phyloP scores from a whole-genome alignment of 1,284 basidiomycete species.

The Pseudozyma sp. region DNA sequence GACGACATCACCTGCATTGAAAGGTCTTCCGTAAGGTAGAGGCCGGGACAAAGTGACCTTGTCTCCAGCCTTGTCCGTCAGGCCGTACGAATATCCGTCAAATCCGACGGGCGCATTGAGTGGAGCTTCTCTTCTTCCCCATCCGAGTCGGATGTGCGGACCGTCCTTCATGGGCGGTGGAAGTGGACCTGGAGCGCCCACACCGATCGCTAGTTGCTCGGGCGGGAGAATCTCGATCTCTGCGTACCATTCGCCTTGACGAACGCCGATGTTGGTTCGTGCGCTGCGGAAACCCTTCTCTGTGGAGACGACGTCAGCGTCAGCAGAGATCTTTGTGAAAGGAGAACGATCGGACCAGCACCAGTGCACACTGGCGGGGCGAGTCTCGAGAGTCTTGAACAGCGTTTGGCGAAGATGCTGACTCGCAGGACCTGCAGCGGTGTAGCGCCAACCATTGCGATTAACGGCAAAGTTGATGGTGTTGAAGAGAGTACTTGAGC shows the following conservation, averaged over 20 bases:
- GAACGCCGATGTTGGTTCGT: constrained; percentile 86
- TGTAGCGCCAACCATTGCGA: constrained; percentile 64
- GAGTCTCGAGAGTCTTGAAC: constrained; percentile 59
- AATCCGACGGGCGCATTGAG: constrained; percentile 92
- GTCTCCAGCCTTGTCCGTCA: constrained; percentile 90
- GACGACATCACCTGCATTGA: constrained; percentile 85
- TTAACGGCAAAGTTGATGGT: constrained; percentile 60
- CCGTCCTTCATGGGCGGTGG: constrained; percentile 71
- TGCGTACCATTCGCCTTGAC: constrained; percentile 93
- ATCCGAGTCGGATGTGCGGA: constrained; percentile 88
- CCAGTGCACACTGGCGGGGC: constrained; percentile 61
- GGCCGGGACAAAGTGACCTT: constrained; percentile 87
- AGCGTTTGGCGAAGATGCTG: constrained; percentile 54
- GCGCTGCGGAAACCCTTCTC: constrained; percentile 91
- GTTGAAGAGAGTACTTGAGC: constrained; percentile 35
- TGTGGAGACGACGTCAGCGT: constrained; percentile 81
- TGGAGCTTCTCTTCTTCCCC: constrained; percentile 88
- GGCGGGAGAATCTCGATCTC: constrained; percentile 83
- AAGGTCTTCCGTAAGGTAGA: constrained; percentile 77
- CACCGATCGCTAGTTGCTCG: constrained; percentile 64
- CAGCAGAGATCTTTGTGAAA: constrained; percentile 80
- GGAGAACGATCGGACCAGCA: constrained; percentile 76
- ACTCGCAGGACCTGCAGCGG: constrained; percentile 59
- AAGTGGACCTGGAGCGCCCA: constrained; percentile 68
- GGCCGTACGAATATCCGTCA: constrained; percentile 92